Evolutionary conservation across 2,329 filamentous ascomycete genomes (phyloP), one percentile per base, ranked within the genome.

Genomic region (Leptographium flavum): DNA sequence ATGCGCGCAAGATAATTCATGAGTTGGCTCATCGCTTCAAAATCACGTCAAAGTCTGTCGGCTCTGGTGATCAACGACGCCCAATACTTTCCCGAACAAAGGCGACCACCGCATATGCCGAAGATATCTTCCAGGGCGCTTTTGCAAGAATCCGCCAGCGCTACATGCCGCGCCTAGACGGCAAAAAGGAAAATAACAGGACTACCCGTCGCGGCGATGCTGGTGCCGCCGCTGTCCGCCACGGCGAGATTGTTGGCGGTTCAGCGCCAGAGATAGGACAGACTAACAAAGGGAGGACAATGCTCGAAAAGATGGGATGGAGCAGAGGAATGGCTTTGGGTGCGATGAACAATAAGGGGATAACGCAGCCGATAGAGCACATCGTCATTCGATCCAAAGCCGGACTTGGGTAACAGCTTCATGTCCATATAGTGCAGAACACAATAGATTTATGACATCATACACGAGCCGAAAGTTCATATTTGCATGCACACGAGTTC

Each of bases 251-350:
- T 25, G 87, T 96, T 3, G 92, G 90, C 40, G 86, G 76, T 2
- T 76, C 79, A 40, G 88, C 90, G 2, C 84, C 87, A 11, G 88
- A 94, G 59, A 71, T 98, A 28, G 84, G 85, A 1, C 68, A 70
- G 5, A 83, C 83, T 44, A 96, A 94, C 59, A 86, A 78, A 53
- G 92, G 92, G 11, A 76, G 87, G 42, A 77, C 79, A 3, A 84
- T 98, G 78, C 65, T 98, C 51, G 87, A 94, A 65, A 96, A 92
- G 64, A 96, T 96, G 92, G 92, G 92, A 4, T 98, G 92, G 88
- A 83, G 76, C 49, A 81, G 73, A 43, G 92, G 92, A 5, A 94
- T 81, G 57, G 84, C 83, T 2, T 71, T 98, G 1, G 92, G 92
- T 43, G 77, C 84, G 11, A 58, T 69, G 1, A 79, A 93, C 51